These are phyloP conservation scores for Rhizopogon roseolus DNA, from an alignment of 768 basidiomycete species.

Conservation along the genomic window DNA sequence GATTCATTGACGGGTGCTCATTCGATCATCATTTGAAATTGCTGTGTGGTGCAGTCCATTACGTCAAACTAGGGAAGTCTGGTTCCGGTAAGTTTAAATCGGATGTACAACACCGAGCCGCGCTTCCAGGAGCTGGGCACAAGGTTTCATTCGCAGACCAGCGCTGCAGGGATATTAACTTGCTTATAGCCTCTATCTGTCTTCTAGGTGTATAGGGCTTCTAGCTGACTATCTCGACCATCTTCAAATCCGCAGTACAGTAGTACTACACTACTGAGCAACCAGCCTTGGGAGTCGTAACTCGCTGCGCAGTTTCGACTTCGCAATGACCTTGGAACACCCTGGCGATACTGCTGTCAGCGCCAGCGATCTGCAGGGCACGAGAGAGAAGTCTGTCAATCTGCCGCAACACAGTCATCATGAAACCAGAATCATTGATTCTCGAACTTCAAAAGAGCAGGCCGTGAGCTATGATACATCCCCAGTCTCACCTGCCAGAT, in stretches of 20 bases:
- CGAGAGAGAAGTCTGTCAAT: neutral
- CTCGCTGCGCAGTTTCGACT: no score
- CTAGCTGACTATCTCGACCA: neutral
- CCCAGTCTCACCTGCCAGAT: conserved; percentile 3
- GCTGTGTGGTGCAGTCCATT: no score
- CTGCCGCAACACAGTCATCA: neutral
- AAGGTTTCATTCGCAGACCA: neutral
- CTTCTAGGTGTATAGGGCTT: neutral
- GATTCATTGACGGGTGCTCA: no score
- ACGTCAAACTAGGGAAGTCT: no score
- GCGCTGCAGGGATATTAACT: neutral
- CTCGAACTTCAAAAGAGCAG: neutral
- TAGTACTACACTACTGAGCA: neutral
- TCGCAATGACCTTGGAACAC: conserved; percentile 6
- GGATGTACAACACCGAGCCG: no score
- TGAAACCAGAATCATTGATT: neutral
- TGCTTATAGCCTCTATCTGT: neutral
- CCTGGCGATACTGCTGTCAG: conserved; percentile 6
- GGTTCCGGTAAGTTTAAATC: no score
- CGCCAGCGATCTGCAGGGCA: conserved; percentile 1
- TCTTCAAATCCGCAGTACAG: neutral
- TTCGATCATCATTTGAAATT: no score
- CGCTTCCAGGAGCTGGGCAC: neutral
- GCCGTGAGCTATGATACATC: conserved; percentile 10
- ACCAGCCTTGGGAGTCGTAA: neutral